Evolutionary conservation across 768 basidiomycete species (phyloP).

Genomic region (Trametes villosa): DNA sequence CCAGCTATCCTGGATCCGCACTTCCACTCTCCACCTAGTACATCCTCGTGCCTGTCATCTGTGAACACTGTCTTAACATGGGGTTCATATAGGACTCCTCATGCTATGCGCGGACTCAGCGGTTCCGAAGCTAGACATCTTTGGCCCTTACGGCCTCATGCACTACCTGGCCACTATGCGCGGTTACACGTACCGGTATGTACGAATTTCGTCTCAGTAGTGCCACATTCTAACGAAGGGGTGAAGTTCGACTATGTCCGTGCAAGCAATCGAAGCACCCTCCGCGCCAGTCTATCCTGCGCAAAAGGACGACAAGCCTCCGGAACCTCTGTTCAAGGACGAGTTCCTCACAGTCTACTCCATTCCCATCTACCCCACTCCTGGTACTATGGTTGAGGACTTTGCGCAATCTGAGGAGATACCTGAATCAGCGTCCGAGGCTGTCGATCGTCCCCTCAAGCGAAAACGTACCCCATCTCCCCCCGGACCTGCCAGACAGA

Average conservation of each 20-base stretch:
- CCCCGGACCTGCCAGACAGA: constrained; percentile 28
- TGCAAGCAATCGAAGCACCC: constrained; percentile 50
- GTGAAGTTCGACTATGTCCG: constrained; percentile 44
- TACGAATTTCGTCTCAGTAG: constrained; percentile 6
- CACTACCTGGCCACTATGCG: constrained; percentile 77
- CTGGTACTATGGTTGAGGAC: neutral
- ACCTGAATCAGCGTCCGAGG: neutral
- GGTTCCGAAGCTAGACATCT: constrained; percentile 57
- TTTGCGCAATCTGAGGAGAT: neutral
- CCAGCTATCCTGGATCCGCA: too few relatives aligned
- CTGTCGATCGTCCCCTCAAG: constrained; percentile 25
- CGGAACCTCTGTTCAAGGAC: constrained; percentile 61
- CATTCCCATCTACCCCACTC: constrained; percentile 47
- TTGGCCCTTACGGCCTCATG: constrained; percentile 74
- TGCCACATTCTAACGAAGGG: neutral
- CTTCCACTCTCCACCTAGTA: too few relatives aligned
- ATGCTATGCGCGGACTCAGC: constrained; percentile 82
- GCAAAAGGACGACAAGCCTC: constrained; percentile 27
- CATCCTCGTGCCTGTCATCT: too few relatives aligned
- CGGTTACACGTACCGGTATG: constrained; percentile 67
- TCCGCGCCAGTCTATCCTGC: constrained; percentile 28
- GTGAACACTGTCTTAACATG: constrained; percentile 21
- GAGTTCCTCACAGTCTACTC: constrained; percentile 67
- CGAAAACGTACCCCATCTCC: constrained; percentile 36
- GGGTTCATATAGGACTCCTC: constrained; percentile 57